These are phyloP conservation scores for Austroboletus niveus DNA, from an alignment of 1,284 basidiomycete species.

Conservation along the genomic window DNA sequence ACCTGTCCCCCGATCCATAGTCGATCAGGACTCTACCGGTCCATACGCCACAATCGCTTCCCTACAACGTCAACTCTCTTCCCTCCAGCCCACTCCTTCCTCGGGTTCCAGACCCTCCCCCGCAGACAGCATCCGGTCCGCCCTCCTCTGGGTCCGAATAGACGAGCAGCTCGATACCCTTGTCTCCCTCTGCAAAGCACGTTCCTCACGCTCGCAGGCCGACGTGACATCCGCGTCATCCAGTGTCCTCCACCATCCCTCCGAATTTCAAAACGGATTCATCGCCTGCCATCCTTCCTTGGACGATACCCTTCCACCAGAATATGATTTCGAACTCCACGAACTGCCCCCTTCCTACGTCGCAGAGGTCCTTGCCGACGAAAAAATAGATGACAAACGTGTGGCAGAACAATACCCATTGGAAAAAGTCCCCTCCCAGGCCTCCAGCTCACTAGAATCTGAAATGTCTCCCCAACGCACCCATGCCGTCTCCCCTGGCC, in stretches of 20 bases:
- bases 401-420: conserved; percentile 14
- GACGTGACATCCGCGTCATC: background rate
- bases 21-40: background rate
- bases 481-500: conserved; percentile 35
- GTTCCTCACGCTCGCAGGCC: conserved; percentile 28
- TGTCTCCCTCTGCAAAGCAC: conserved; percentile 60
- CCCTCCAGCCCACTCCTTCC: conserved; percentile 47
- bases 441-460: background rate
- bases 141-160: conserved; percentile 71
- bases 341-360: conserved; percentile 18
- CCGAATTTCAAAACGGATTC: background rate
- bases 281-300: conserved; percentile 30
- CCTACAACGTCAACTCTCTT: conserved; percentile 66
- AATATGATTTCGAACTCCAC: conserved; percentile 55
- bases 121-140: conserved; percentile 56
- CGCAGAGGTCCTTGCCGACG: conserved; percentile 33
- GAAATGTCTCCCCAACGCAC: conserved; percentile 53
- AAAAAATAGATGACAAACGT: conserved; percentile 17
- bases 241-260: background rate
- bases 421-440: conserved; percentile 20
- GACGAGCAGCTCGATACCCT: conserved; percentile 73
- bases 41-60: conserved; percentile 51
- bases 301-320: conserved; percentile 57
- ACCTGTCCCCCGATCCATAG: conserved; percentile 2
- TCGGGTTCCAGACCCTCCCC: conserved; percentile 39